Conservation (phyloP, 768 basidiomycete species). For the Hericium coralloides region DNA sequence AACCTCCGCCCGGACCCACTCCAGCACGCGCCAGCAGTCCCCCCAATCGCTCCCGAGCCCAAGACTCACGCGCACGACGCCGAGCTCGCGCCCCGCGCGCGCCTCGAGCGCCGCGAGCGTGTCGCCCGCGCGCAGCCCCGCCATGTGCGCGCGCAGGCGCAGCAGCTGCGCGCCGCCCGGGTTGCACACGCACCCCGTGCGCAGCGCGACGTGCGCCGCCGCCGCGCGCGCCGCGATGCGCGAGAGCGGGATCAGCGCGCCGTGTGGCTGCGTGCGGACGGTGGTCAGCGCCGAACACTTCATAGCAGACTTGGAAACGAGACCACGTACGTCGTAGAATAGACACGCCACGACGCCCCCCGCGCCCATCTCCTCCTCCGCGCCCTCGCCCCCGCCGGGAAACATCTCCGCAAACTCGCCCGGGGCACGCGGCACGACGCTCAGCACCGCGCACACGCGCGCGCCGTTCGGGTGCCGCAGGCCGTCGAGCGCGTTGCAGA, state of each 20-base stretch:
- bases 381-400: background rate
- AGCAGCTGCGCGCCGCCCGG: constrained; percentile 73
- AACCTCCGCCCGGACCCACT: constrained; percentile 15
- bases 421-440: constrained; percentile 49
- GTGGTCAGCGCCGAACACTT: background rate
- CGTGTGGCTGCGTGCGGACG: background rate
- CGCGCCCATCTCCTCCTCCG: constrained; percentile 6
- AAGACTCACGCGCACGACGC: constrained; percentile 68
- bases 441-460: constrained; percentile 63
- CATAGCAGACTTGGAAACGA: background rate
- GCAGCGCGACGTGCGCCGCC: constrained; percentile 54
- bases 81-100: constrained; percentile 56
- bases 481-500: constrained; percentile 43
- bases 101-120: constrained; percentile 55
- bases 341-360: constrained; percentile 10
- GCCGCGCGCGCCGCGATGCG: constrained; percentile 42
- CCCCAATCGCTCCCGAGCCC: constrained; percentile 74
- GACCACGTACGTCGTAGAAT: constrained; percentile 9
- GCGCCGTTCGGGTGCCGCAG: constrained; percentile 51
- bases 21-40: constrained; percentile 41
- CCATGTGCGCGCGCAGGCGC: constrained; percentile 59
- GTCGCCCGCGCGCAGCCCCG: constrained; percentile 45
- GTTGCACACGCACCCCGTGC: constrained; percentile 86
- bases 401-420: background rate
- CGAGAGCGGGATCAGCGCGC: constrained; percentile 32